Evolutionary conservation across 2,329 filamentous ascomycete genomes (phyloP), one percentile per base, ranked within the genome.

Genomic region (Zasmidium citrigriseum): DNA sequence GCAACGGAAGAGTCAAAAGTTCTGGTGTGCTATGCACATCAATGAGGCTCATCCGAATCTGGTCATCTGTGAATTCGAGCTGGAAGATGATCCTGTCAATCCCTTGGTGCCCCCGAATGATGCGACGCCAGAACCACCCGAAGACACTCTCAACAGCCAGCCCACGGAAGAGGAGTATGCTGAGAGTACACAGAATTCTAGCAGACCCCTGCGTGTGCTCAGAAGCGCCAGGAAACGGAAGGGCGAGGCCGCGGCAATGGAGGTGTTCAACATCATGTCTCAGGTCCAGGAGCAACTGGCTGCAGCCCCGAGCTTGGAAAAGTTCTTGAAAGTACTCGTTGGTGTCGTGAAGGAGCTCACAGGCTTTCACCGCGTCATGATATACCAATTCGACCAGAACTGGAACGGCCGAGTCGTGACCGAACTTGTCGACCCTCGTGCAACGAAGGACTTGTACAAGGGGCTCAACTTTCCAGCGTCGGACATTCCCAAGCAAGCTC

Each of bases 331-430:
- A 67, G 87, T 93, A 4, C 75, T 95, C 2, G 89, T 93, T 0
- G 91, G 91, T 0, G 89, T 96, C 7, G 85, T 96, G 29, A 96
- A 96, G 70, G 92, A 96, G 69, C 72, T 96, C 50, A 96, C 91
- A 0, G 91, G 92, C 0, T 96, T 96, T 64, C 92, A 96, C 70
- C 89, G 92, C 12, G 90, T 96, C 49, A 93, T 96, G 90, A 83
- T 96, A 1, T 96, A 96, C 68, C 91, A 96, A 72, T 96, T 96
- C 63, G 92, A 96, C 72, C 80, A 86, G 3, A 75, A 82, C 1
- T 95, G 89, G 80, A 96, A 96, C 67, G 92, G 91, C 18, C 87
- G 89, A 56, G 91, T 96, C 1, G 91, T 96, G 3, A 91, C 91
- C 0, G 92, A 96, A 71, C 78, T 96, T 11, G 89, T 96, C 9